Conservation (phyloP, 148 eudicot species). For the Silene conica region DNA sequence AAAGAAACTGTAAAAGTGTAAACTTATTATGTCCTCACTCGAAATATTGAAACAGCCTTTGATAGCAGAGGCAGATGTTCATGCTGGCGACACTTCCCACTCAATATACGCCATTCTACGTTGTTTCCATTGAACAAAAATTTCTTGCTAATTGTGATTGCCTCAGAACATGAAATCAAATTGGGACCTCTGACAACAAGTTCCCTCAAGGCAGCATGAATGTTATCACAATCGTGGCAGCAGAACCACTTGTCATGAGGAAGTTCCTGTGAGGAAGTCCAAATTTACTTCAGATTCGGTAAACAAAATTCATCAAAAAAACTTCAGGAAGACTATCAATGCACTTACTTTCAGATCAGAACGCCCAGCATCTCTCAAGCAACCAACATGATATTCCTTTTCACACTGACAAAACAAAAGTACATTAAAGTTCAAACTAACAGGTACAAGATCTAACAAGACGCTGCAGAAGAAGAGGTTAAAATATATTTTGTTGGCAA, state of each 20-base stretch:
- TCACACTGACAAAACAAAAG: slow-evolving; percentile 59
- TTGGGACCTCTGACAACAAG: slow-evolving; percentile 46
- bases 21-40: slow-evolving; percentile 45
- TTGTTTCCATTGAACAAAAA: slow-evolving; percentile 47
- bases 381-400: slow-evolving; percentile 94
- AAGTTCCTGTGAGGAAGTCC: slow-evolving; percentile 52
- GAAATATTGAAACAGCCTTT: slow-evolving; percentile 74
- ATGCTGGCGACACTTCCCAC: slow-evolving; percentile 74
- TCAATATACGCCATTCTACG: slow-evolving; percentile 64
- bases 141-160: slow-evolving; percentile 38
- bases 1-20: not conserved
- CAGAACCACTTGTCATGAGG: slow-evolving; percentile 91
- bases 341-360: slow-evolving; percentile 79
- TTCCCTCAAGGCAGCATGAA: slow-evolving; percentile 49
- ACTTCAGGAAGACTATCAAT: not conserved
- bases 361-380: slow-evolving; percentile 63
- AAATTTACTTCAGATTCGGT: slow-evolving; percentile 1
- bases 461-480: not conserved
- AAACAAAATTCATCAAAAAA: slow-evolving; percentile 1
- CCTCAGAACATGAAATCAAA: slow-evolving; percentile 43
- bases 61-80: slow-evolving; percentile 69
- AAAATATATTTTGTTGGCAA: not conserved
- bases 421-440: not conserved
- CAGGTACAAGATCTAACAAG: not conserved
- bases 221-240: slow-evolving; percentile 59